phyloP scores from a whole-genome alignment of 192 early-diverging fungal genomes.

The Dissophora globulifera region DNA sequence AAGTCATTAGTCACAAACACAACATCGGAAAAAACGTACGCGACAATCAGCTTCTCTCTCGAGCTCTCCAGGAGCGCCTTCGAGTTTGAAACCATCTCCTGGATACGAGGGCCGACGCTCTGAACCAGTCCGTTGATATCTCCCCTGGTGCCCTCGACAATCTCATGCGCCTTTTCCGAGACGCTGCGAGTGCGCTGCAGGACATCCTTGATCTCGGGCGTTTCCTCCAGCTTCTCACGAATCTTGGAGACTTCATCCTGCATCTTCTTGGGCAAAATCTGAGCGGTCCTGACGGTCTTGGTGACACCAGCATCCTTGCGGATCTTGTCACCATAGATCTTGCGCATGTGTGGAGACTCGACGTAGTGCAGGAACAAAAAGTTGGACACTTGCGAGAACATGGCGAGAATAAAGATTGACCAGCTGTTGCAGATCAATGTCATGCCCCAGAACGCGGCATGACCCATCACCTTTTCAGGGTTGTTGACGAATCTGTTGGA shows the following conservation, averaged over 20 bases:
- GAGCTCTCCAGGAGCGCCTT: conserved; percentile 56
- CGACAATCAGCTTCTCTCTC: conserved; percentile 44
- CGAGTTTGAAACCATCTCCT: conserved; percentile 60
- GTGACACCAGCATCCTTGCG: conserved; percentile 85
- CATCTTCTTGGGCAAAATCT: conserved; percentile 69
- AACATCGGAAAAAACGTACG: conserved; percentile 28
- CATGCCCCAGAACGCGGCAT: conserved; percentile 94
- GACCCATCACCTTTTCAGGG: conserved; percentile 94
- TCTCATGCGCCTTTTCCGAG: conserved; percentile 67
- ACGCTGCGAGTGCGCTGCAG: conserved; percentile 64
- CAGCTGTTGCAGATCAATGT: conserved; percentile 85
- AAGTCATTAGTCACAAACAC: too few relatives aligned
- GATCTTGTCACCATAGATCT: conserved; percentile 86
- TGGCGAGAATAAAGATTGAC: conserved; percentile 84
- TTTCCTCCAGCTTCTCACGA: conserved; percentile 60
- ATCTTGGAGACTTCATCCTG: conserved; percentile 61
- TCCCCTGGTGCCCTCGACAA: conserved; percentile 67
- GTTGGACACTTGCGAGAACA: conserved; percentile 85
- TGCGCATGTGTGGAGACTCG: conserved; percentile 92
- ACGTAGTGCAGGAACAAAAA: conserved; percentile 89
- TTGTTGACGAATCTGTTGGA: conserved; percentile 83
- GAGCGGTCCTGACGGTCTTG: conserved; percentile 72
- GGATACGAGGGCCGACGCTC: conserved; percentile 60
- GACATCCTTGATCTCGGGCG: conserved; percentile 63
- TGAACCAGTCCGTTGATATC: conserved; percentile 64